Percentiles rank a stretch among this genome's conserved stretches.
Evolutionary conservation across 2,329 filamentous ascomycete species (phyloP).

Genomic region (Claviceps digitariae): DNA sequence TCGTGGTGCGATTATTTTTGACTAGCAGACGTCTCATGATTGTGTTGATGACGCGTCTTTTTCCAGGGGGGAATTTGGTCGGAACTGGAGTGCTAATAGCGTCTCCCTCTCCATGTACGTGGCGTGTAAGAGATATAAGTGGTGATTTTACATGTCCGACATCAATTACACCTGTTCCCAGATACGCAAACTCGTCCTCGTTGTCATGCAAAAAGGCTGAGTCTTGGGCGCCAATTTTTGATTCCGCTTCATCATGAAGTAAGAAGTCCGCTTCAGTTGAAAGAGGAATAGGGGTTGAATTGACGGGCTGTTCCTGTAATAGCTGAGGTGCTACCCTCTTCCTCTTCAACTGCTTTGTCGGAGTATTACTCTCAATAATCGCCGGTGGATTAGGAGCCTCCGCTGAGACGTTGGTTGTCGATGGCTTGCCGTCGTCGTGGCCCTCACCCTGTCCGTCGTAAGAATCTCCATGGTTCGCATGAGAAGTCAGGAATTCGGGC

Average conservation of each 20-base stretch:
- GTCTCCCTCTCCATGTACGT: constrained; percentile 10
- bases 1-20: constrained; percentile 11
- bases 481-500: not conserved
- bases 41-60: constrained; percentile 28
- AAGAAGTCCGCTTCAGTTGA: constrained; percentile 5
- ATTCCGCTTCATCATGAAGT: not conserved
- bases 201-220: constrained; percentile 10
- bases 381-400: not conserved
- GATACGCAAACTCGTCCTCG: constrained; percentile 17
- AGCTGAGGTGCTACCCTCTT: constrained; percentile 15
- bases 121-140: constrained; percentile 10
- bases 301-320: constrained; percentile 7
- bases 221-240: not conserved
- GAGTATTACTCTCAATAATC: constrained; percentile 3
- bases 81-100: constrained; percentile 15
- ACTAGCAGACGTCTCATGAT: constrained; percentile 27
- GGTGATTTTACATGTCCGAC: constrained; percentile 12
- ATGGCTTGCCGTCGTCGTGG: not conserved
- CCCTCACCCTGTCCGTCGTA: not conserved
- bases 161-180: constrained; percentile 21
- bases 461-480: not conserved
- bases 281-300: constrained; percentile 1
- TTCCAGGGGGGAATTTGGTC: constrained; percentile 25
- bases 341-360: constrained; percentile 14
- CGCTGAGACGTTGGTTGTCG: not conserved